phyloP scores from a whole-genome alignment of 2,329 filamentous ascomycete genomes.

The Talaromyces sp. region DNA sequence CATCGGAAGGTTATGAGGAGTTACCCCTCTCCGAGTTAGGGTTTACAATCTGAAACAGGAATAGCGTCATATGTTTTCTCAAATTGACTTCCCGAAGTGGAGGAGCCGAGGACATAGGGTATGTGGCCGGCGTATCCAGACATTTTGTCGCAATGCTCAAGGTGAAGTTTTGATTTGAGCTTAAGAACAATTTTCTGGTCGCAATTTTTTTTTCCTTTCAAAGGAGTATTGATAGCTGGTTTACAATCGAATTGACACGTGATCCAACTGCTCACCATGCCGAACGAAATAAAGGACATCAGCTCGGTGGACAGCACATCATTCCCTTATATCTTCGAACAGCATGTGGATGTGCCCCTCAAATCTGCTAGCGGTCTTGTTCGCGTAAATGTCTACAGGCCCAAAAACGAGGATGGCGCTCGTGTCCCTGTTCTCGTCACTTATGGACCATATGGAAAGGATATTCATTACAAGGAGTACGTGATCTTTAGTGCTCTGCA shows the following conservation, averaged over 20 bases:
- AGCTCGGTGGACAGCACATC: slow-evolving; percentile 33
- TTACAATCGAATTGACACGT: not conserved
- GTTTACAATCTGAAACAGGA: not conserved
- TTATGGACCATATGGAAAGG: slow-evolving; percentile 71
- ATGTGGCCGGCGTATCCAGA: not conserved
- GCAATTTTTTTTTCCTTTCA: too few relatives aligned
- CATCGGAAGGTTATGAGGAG: not conserved
- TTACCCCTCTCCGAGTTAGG: not conserved
- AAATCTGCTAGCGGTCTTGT: slow-evolving; percentile 35
- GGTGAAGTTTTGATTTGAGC: not conserved
- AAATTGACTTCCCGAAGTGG: slow-evolving; percentile 6
- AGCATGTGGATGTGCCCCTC: slow-evolving; percentile 47
- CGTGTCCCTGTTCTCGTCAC: slow-evolving; percentile 61
- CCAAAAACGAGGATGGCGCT: slow-evolving; percentile 33
- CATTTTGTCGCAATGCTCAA: not conserved
- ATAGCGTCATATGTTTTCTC: not conserved
- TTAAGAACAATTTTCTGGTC: not conserved
- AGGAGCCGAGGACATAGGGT: not conserved
- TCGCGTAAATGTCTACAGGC: slow-evolving; percentile 51
- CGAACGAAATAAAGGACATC: slow-evolving; percentile 29
- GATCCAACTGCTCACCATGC: not conserved
- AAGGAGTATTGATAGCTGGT: not conserved
- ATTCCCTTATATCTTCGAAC: slow-evolving; percentile 48
- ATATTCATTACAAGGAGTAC: slow-evolving; percentile 57
- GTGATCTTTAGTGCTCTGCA: slow-evolving; percentile 23